These are phyloP conservation scores for Solanum appendiculatum DNA, from an alignment of 257 asterid genomes.

Conservation along the genomic window DNA sequence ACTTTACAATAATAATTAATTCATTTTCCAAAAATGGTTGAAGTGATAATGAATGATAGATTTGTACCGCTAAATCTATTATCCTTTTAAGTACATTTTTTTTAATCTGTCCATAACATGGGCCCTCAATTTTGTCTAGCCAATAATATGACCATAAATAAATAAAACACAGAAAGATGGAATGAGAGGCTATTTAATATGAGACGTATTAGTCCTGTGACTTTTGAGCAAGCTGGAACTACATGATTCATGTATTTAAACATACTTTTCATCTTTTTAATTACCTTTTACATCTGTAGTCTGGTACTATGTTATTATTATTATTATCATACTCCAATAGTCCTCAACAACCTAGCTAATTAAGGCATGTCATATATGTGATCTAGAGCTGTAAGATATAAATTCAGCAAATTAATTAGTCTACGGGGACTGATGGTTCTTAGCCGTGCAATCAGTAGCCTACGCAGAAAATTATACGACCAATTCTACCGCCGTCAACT, in stretches of 20 bases:
- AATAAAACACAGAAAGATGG: too few relatives aligned
- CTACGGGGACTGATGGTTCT: neutral
- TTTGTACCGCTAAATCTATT: too few relatives aligned
- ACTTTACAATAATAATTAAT: too few relatives aligned
- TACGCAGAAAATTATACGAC: too few relatives aligned
- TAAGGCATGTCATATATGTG: neutral
- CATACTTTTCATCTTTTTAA: neutral
- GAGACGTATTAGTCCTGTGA: neutral
- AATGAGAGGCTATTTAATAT: neutral
- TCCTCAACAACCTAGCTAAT: neutral
- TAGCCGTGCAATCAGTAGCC: too few relatives aligned
- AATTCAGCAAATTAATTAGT: neutral
- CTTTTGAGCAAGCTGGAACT: neutral
- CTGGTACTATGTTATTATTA: neutral
- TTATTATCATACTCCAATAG: neutral
- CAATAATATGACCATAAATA: too few relatives aligned
- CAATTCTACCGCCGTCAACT: too few relatives aligned
- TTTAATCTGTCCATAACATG: too few relatives aligned
- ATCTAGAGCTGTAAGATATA: neutral
- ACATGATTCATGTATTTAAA: neutral
- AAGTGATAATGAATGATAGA: too few relatives aligned
- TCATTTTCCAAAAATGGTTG: too few relatives aligned
- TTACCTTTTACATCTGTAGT: neutral
- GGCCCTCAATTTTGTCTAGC: too few relatives aligned
- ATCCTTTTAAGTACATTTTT: too few relatives aligned